Conservation (phyloP, 495 filamentous ascomycete species). For the Hypoxylon perforatum region DNA sequence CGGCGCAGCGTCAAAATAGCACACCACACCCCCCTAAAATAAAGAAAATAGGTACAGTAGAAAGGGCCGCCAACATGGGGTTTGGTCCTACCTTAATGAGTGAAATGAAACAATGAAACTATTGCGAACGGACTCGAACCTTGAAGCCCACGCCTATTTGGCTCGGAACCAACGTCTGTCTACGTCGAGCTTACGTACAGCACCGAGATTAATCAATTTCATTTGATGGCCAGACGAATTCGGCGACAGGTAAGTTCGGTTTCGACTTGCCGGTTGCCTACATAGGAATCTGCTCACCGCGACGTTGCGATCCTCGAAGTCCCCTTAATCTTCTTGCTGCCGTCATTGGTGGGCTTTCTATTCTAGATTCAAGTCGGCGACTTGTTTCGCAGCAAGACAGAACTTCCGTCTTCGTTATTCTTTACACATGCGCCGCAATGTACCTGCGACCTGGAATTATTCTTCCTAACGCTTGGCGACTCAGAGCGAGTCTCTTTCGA, state of each 20-base stretch:
- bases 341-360: not conserved
- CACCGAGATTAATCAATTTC: not conserved
- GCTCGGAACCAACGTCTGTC: not conserved
- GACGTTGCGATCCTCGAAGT: constrained; percentile 1
- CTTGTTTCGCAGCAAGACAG: constrained; percentile 14
- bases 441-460: constrained; percentile 6
- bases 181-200: not conserved
- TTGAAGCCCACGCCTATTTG: not conserved
- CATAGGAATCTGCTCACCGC: not conserved
- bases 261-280: not conserved
- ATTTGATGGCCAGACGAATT: not conserved
- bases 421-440: constrained; percentile 7
- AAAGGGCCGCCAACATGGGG: not conserved
- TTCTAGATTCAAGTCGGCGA: not conserved
- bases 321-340: constrained; percentile 4
- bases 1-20: constrained; percentile 7
- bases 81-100: not conserved
- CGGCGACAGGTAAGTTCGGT: not conserved
- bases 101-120: not conserved
- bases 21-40: not conserved
- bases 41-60: not conserved
- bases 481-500: not conserved
- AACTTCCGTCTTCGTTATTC: not conserved
- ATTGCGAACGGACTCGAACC: constrained; percentile 2
- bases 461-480: not conserved